phyloP scores from a whole-genome alignment of 2,329 filamentous ascomycete species.

The Fusarium drepaniforme region DNA sequence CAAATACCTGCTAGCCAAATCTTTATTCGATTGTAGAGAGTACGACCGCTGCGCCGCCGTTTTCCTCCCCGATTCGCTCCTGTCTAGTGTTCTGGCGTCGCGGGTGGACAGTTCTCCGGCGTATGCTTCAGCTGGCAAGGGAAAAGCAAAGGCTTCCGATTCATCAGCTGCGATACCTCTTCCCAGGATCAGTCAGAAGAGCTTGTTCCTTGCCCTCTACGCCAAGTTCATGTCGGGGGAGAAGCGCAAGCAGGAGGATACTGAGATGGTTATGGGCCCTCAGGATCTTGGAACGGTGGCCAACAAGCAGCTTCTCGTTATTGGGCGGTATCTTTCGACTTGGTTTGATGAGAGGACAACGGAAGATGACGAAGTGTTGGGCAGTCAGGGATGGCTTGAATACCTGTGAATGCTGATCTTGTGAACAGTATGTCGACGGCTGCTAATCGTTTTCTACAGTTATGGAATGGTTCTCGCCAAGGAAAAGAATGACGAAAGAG shows the following conservation, averaged over 20 bases:
- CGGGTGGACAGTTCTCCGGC: constrained; percentile 52
- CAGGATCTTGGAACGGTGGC: constrained; percentile 86
- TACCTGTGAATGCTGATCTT: constrained; percentile 69
- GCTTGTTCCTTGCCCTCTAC: constrained; percentile 91
- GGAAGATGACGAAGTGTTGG: constrained; percentile 69
- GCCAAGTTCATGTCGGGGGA: constrained; percentile 94
- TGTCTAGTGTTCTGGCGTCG: constrained; percentile 73
- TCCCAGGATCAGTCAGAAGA: constrained; percentile 84
- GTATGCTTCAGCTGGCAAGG: constrained; percentile 68
- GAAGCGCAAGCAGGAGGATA: constrained; percentile 95
- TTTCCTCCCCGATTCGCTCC: constrained; percentile 84
- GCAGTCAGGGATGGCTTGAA: constrained; percentile 93
- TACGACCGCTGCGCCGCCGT: constrained; percentile 93
- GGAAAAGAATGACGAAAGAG: constrained; percentile 88
- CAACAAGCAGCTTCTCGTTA: constrained; percentile 85
- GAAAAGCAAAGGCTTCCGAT: constrained; percentile 60
- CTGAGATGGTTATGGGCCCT: constrained; percentile 96
- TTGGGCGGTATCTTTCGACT: constrained; percentile 81
- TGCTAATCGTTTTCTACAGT: constrained; percentile 48
- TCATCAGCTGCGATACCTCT: constrained; percentile 48
- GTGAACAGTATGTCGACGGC: background rate
- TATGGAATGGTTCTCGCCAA: constrained; percentile 93
- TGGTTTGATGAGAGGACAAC: constrained; percentile 80
- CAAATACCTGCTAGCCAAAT: constrained; percentile 90
- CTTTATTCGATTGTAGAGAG: constrained; percentile 94